These are phyloP conservation scores for Aphanocladium album DNA, from an alignment of 2,329 filamentous ascomycete species.

Conservation along the genomic window DNA sequence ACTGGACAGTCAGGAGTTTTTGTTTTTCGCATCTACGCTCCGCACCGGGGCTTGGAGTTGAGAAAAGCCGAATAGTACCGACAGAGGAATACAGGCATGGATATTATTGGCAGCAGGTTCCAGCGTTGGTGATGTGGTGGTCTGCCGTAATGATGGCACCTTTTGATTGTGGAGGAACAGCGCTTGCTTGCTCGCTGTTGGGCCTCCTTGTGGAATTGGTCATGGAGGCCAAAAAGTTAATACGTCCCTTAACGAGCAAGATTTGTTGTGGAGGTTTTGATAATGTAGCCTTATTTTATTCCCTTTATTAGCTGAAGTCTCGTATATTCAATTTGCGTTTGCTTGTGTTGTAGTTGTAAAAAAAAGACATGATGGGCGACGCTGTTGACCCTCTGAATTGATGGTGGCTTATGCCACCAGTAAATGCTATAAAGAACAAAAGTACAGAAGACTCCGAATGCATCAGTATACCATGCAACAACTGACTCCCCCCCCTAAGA, in stretches of 20 bases:
- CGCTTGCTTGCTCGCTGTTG: conserved; percentile 12
- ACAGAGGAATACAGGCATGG: conserved; percentile 25
- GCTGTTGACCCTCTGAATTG: not conserved
- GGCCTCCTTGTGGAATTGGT: conserved; percentile 4
- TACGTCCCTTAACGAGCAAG: conserved; percentile 16
- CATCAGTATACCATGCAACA: not conserved
- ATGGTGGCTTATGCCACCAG: not conserved
- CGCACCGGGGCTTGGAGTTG: conserved; percentile 31
- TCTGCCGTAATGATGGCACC: not conserved
- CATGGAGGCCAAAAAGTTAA: conserved; percentile 11
- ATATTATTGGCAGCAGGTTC: conserved; percentile 21
- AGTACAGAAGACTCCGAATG: not conserved
- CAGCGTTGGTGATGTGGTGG: not conserved
- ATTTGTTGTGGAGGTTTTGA: conserved; percentile 26
- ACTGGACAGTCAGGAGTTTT: conserved; percentile 21
- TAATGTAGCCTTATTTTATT: conserved; percentile 33
- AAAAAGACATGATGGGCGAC: not conserved
- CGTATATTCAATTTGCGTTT: conserved; percentile 4
- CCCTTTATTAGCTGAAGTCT: conserved; percentile 22
- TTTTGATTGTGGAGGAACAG: conserved; percentile 8
- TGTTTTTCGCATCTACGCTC: conserved; percentile 23
- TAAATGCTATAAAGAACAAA: conserved; percentile 8
- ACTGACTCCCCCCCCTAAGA: not conserved
- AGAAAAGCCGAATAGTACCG: conserved; percentile 17
- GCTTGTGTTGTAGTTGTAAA: not conserved